These are phyloP conservation scores for Ehretia macrophylla DNA, from an alignment of 257 asterid species.

Conservation along the genomic window DNA sequence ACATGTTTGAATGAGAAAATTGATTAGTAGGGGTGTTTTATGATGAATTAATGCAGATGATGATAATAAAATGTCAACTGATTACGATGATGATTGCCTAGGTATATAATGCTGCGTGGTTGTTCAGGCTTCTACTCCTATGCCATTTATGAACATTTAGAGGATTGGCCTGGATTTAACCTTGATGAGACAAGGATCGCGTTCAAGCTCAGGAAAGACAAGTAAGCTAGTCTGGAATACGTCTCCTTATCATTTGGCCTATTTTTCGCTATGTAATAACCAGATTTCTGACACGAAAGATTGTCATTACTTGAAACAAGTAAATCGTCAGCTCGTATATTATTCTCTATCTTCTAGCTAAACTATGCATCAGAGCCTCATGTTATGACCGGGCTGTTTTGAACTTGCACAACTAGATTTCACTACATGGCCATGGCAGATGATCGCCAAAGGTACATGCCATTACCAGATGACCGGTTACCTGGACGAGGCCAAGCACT, in stretches of 20 bases:
- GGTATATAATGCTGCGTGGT: conserved; percentile 44
- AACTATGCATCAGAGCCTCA: no score
- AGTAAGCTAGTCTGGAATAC: conserved; percentile 20
- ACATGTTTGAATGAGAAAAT: not conserved
- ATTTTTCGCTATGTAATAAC: no score
- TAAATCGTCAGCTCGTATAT: no score
- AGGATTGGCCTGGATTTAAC: conserved; percentile 47
- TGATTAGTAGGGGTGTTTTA: not conserved
- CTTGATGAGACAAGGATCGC: conserved; percentile 50
- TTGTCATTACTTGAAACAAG: no score
- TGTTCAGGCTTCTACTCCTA: conserved; percentile 54
- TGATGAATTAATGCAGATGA: not conserved
- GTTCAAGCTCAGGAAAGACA: conserved; percentile 47
- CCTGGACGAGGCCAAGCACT: conserved; percentile 58
- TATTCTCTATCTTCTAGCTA: no score
- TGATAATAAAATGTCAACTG: no score
- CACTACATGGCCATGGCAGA: conserved; percentile 78
- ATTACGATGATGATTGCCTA: conserved; percentile 8
- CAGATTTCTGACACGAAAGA: no score
- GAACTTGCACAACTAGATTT: conserved; percentile 38
- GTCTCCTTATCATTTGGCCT: not conserved
- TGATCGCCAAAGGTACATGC: conserved; percentile 72
- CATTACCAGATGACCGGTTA: conserved; percentile 73
- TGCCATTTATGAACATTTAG: conserved; percentile 42
- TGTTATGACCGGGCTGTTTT: no score